Conservation (phyloP, 441 rosid genomes). For the Theobroma grandiflorum region DNA sequence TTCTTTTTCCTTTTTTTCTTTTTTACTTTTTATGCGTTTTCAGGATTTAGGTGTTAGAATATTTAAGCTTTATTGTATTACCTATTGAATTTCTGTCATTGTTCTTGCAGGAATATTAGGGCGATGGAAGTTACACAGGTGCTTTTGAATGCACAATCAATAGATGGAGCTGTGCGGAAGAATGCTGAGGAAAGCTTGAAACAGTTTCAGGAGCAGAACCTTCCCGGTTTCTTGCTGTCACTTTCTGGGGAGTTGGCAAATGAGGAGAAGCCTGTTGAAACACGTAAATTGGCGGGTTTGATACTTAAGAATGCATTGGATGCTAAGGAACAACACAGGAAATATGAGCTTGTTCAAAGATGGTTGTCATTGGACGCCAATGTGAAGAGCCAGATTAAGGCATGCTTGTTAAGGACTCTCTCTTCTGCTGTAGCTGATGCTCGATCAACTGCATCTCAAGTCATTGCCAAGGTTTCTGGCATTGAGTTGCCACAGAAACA, state of each 20-base stretch:
- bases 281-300: slow-evolving; percentile 72
- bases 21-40: background rate
- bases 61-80: background rate
- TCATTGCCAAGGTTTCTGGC: slow-evolving; percentile 72
- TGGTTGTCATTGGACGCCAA: slow-evolving; percentile 60
- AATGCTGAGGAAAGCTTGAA: slow-evolving; percentile 58
- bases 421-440: slow-evolving; percentile 67
- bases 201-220: slow-evolving; percentile 65
- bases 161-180: slow-evolving; percentile 64
- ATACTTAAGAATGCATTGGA: slow-evolving; percentile 71
- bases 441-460: slow-evolving; percentile 74
- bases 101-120: slow-evolving; percentile 39
- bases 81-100: slow-evolving; percentile 1
- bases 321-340: slow-evolving; percentile 72
- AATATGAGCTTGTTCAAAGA: slow-evolving; percentile 65
- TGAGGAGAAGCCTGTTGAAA: slow-evolving; percentile 71
- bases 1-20: no score
- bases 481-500: slow-evolving; percentile 80
- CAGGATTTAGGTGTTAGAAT: background rate
- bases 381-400: slow-evolving; percentile 60
- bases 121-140: slow-evolving; percentile 61
- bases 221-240: slow-evolving; percentile 60
- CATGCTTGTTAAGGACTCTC: slow-evolving; percentile 57
- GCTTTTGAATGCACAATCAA: slow-evolving; percentile 71
- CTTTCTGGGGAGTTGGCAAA: slow-evolving; percentile 72